Evolutionary conservation across 2,329 filamentous ascomycete genomes (phyloP).

Genomic region (Boeremia lycopersici): DNA sequence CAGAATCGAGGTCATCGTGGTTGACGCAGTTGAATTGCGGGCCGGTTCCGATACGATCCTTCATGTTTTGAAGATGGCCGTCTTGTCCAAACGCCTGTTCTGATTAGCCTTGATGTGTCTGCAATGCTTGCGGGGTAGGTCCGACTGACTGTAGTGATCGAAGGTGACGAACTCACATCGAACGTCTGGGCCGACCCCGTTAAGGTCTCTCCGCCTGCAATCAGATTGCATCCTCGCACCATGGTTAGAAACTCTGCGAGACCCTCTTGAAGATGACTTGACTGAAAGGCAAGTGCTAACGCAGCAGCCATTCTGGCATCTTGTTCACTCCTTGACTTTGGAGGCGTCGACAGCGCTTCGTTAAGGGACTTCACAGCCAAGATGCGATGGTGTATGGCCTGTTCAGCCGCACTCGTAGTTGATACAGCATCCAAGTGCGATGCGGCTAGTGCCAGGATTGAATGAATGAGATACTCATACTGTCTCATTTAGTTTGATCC

Average conservation of each 20-base stretch:
- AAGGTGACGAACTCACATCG: conserved; percentile 25
- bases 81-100: conserved; percentile 40
- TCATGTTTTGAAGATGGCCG: conserved; percentile 41
- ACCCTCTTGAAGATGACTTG: conserved; percentile 46
- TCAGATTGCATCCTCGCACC: conserved; percentile 46
- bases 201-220: conserved; percentile 35
- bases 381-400: conserved; percentile 68
- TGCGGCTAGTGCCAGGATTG: conserved; percentile 70
- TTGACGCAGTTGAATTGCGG: conserved; percentile 26
- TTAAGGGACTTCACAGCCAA: conserved; percentile 64
- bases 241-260: conserved; percentile 47
- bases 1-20: conserved; percentile 38
- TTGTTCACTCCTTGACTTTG: conserved; percentile 38
- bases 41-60: conserved; percentile 30
- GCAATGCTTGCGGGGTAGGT: neutral
- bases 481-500: conserved; percentile 35
- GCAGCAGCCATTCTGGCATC: conserved; percentile 48
- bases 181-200: conserved; percentile 35
- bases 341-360: conserved; percentile 44
- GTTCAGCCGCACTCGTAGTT: conserved; percentile 58
- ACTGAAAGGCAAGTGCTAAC: conserved; percentile 47
- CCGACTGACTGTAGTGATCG: conserved; percentile 3
- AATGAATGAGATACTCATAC: conserved; percentile 73
- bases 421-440: conserved; percentile 64
- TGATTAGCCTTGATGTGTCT: conserved; percentile 1